These are phyloP conservation scores for Solanum acaule DNA, from an alignment of 257 asterid species.

Conservation along the genomic window DNA sequence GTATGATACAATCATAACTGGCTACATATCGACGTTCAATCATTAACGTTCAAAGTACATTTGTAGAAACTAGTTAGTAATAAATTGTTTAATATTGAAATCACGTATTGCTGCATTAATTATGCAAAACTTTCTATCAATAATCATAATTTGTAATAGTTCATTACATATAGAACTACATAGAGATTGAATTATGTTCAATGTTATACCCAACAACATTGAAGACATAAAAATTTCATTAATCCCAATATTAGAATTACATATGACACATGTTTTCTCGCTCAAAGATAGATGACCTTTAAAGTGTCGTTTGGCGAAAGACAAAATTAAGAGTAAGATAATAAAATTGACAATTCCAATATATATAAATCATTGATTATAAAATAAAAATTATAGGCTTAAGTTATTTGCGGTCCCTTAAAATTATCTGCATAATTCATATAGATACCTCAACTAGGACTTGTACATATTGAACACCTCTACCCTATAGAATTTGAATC, in stretches of 20 bases:
- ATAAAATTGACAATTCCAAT: background rate
- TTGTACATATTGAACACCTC: background rate
- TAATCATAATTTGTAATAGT: background rate
- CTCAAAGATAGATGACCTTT: background rate
- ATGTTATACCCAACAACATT: background rate
- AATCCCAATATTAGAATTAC: background rate
- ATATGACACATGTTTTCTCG: background rate
- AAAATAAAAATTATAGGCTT: background rate
- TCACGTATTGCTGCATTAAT: background rate
- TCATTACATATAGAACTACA: background rate
- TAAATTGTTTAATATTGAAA: background rate
- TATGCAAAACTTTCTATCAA: background rate
- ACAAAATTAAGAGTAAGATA: background rate
- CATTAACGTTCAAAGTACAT: background rate
- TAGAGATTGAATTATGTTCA: background rate
- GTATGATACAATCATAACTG: background rate
- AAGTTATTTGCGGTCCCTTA: background rate
- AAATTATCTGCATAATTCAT: background rate
- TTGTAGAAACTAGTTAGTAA: background rate
- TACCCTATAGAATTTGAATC: background rate
- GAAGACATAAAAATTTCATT: background rate
- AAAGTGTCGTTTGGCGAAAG: background rate
- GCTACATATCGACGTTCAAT: background rate
- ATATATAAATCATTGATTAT: too few relatives aligned
- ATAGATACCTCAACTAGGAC: background rate